Percentiles rank a stretch among this genome's conserved stretches.
Evolutionary conservation across 2,329 filamentous ascomycete species (phyloP).

Genomic region (Fusarium phyllophilum): DNA sequence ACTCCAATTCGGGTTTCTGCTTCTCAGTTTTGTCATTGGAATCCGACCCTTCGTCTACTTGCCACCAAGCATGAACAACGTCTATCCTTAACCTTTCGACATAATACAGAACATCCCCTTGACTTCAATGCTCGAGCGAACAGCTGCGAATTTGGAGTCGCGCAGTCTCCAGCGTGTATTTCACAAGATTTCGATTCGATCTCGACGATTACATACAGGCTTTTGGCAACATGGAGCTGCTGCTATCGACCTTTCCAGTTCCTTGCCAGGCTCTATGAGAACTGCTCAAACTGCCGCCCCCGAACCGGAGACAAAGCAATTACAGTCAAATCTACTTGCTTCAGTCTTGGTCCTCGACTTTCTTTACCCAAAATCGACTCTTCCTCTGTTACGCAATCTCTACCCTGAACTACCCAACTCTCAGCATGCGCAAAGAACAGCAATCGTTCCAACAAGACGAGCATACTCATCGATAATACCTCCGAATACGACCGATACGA

Average conservation of each 20-base stretch:
- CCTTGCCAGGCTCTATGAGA: slow-evolving; percentile 52
- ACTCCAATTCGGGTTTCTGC: slow-evolving; percentile 18
- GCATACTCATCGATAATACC: slow-evolving; percentile 43
- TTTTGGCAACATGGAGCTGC: slow-evolving; percentile 67
- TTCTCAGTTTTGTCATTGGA: background rate
- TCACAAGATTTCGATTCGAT: slow-evolving; percentile 53
- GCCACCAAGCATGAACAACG: slow-evolving; percentile 41
- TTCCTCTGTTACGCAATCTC: slow-evolving; percentile 55
- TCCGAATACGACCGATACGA: slow-evolving; percentile 1
- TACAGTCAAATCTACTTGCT: slow-evolving; percentile 51
- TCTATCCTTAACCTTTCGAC: slow-evolving; percentile 11
- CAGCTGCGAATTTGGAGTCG: slow-evolving; percentile 65
- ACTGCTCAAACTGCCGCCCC: slow-evolving; percentile 29
- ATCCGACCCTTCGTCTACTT: slow-evolving; percentile 3
- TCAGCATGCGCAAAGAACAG: slow-evolving; percentile 28
- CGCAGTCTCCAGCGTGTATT: slow-evolving; percentile 64
- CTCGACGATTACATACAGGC: slow-evolving; percentile 57
- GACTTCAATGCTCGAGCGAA: slow-evolving; percentile 66
- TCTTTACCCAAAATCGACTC: slow-evolving; percentile 60
- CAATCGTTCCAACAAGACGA: slow-evolving; percentile 36
- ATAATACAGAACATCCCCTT: slow-evolving; percentile 23
- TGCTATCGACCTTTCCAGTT: slow-evolving; percentile 58
- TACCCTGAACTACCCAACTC: slow-evolving; percentile 44
- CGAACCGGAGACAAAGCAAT: slow-evolving; percentile 41
- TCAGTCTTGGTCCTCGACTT: slow-evolving; percentile 66